Conservation (phyloP, 768 basidiomycete species). For the Leccinum arenicola region DNA sequence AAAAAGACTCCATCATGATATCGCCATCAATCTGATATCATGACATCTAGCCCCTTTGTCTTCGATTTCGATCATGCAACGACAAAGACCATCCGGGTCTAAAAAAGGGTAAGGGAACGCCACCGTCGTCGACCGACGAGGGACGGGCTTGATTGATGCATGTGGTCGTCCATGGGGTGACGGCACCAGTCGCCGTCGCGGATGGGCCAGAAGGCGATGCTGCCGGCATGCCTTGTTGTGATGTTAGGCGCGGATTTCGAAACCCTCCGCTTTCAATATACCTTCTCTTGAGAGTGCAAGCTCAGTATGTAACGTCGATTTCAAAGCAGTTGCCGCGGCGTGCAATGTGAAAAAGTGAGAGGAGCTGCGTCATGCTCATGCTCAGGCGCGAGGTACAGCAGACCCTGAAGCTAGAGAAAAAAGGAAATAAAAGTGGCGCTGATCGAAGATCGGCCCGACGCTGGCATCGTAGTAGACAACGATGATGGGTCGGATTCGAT, state of each 20-base stretch:
- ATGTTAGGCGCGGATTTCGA: not conserved
- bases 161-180: not conserved
- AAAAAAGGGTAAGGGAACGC: not conserved
- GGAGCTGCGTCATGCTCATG: too few relatives aligned
- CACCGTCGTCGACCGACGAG: not conserved
- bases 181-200: not conserved
- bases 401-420: not conserved
- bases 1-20: not conserved
- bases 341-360: too few relatives aligned
- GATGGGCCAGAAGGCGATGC: not conserved
- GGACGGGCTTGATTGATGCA: not conserved
- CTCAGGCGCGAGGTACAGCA: not conserved
- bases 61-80: not conserved
- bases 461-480: too few relatives aligned
- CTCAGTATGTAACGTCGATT: not conserved
- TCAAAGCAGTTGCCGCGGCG: not conserved
- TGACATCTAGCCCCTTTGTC: not conserved
- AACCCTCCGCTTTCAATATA: not conserved
- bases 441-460: not conserved
- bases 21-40: not conserved
- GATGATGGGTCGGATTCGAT: not conserved
- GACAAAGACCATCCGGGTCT: not conserved
- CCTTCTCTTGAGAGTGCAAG: not conserved
- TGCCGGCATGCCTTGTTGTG: not conserved
- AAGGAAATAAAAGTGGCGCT: not conserved